phyloP scores from a whole-genome alignment of 2,329 filamentous ascomycete genomes.

The Cordyceps sp. region DNA sequence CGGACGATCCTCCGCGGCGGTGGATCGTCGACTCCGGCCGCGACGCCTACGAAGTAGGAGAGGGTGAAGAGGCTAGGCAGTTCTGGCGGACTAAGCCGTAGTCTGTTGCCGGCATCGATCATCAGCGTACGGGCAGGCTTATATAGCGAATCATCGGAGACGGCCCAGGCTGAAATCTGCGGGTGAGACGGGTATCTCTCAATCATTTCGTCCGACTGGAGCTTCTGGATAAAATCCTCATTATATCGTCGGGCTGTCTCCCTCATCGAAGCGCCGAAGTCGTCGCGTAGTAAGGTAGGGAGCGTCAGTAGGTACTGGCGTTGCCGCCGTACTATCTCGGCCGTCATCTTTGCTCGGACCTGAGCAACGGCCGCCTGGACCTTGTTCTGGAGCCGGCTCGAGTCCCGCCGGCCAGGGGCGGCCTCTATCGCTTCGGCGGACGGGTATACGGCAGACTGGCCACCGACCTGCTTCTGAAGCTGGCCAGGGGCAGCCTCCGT shows the following conservation, averaged over 20 bases:
- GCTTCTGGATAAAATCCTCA: background rate
- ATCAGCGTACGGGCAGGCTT: background rate
- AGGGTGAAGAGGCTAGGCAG: background rate
- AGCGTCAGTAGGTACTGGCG: constrained; percentile 1
- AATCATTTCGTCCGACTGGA: background rate
- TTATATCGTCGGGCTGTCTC: background rate
- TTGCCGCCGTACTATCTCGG: background rate
- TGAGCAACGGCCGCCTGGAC: background rate
- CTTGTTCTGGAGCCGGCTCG: no score
- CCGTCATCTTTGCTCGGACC: background rate
- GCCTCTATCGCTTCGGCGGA: no score
- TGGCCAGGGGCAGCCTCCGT: no score
- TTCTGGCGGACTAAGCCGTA: background rate
- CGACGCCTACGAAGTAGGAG: background rate
- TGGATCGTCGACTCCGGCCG: background rate
- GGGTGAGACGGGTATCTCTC: background rate
- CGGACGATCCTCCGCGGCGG: background rate
- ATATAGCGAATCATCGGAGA: background rate
- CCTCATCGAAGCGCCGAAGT: background rate
- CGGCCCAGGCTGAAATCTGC: background rate
- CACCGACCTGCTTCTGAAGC: no score
- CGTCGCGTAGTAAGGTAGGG: background rate
- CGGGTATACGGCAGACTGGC: background rate
- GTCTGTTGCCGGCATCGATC: background rate
- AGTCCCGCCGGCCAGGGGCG: background rate